These are phyloP conservation scores for Nectriaceae sp. DNA, from an alignment of 2,329 filamentous ascomycete species.

Conservation along the genomic window DNA sequence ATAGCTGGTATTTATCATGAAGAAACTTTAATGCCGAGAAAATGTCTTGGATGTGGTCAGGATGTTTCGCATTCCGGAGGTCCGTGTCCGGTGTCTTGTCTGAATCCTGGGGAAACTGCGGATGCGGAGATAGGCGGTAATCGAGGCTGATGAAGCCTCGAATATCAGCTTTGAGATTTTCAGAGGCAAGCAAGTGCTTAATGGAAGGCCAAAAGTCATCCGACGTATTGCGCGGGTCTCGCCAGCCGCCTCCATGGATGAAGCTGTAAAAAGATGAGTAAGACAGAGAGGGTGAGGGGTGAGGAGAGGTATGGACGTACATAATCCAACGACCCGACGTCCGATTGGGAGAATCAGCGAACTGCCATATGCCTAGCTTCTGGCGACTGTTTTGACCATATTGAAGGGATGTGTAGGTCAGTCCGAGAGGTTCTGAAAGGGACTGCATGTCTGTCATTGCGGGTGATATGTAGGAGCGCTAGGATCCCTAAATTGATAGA, in stretches of 20 bases:
- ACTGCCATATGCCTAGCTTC: slow-evolving; percentile 48
- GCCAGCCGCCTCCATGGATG: slow-evolving; percentile 66
- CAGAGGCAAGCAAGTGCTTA: slow-evolving; percentile 38
- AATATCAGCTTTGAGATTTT: slow-evolving; percentile 39
- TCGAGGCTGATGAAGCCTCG: slow-evolving; percentile 65
- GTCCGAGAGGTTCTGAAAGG: slow-evolving; percentile 21
- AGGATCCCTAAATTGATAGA: too few species aligned
- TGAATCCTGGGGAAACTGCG: slow-evolving; percentile 43
- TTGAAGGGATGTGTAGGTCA: slow-evolving; percentile 37
- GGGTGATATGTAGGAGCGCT: too few species aligned
- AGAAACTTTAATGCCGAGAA: slow-evolving; percentile 52
- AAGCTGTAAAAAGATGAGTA: slow-evolving; percentile 39
- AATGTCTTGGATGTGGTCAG: slow-evolving; percentile 61
- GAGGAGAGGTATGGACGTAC: slow-evolving; percentile 27
- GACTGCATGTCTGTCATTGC: slow-evolving; percentile 18
- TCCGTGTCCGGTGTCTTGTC: slow-evolving; percentile 26
- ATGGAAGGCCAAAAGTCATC: slow-evolving; percentile 49
- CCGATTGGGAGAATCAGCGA: slow-evolving; percentile 17
- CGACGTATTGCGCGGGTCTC: slow-evolving; percentile 55
- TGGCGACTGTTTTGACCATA: slow-evolving; percentile 46
- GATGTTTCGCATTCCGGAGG: slow-evolving; percentile 53
- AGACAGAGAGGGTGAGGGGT: background rate
- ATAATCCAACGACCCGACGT: slow-evolving; percentile 37
- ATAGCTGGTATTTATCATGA: slow-evolving; percentile 46
- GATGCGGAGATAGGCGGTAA: slow-evolving; percentile 60